These are phyloP conservation scores for Ceratocystis lukuohia DNA, from an alignment of 2,329 filamentous ascomycete genomes.

Conservation along the genomic window DNA sequence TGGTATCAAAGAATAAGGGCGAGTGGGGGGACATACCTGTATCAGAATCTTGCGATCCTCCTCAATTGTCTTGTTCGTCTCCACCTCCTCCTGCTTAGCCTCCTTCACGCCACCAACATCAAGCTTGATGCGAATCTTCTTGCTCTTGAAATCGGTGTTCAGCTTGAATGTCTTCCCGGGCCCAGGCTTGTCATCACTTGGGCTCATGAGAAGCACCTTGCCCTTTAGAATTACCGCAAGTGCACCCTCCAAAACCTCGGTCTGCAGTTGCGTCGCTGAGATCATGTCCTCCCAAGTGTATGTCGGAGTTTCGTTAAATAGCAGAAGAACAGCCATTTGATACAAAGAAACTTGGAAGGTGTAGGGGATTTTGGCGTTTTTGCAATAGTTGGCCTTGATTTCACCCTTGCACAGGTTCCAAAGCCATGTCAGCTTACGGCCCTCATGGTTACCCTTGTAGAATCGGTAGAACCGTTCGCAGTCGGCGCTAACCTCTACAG, in stretches of 20 bases:
- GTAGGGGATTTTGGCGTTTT: conserved; percentile 76
- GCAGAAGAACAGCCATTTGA: conserved; percentile 87
- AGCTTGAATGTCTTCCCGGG: conserved; percentile 68
- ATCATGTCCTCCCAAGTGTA: conserved; percentile 81
- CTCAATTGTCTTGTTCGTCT: conserved; percentile 98
- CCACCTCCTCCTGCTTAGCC: conserved; percentile 87
- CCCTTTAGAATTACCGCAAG: conserved; percentile 82
- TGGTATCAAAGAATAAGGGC: background rate
- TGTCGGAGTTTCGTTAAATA: conserved; percentile 85
- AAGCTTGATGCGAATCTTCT: conserved; percentile 94
- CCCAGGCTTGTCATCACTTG: conserved; percentile 61
- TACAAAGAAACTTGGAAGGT: conserved; percentile 97
- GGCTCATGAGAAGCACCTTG: conserved; percentile 64
- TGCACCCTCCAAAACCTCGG: conserved; percentile 75
- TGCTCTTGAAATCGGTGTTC: conserved; percentile 94
- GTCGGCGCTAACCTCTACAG: conserved; percentile 69
- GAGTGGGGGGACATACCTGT: conserved; percentile 54
- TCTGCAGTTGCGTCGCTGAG: conserved; percentile 62
- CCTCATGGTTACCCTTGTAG: conserved; percentile 93
- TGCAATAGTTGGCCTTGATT: conserved; percentile 85
- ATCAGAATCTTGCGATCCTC: conserved; percentile 93
- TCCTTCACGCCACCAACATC: conserved; percentile 93
- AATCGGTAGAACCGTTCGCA: conserved; percentile 82
- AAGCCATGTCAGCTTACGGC: conserved; percentile 91
- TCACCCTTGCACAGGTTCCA: conserved; percentile 99